Base-by-base conservation (phyloP, 2,329 filamentous ascomycete genomes). In the Arachnopeziza araneosa region DNA sequence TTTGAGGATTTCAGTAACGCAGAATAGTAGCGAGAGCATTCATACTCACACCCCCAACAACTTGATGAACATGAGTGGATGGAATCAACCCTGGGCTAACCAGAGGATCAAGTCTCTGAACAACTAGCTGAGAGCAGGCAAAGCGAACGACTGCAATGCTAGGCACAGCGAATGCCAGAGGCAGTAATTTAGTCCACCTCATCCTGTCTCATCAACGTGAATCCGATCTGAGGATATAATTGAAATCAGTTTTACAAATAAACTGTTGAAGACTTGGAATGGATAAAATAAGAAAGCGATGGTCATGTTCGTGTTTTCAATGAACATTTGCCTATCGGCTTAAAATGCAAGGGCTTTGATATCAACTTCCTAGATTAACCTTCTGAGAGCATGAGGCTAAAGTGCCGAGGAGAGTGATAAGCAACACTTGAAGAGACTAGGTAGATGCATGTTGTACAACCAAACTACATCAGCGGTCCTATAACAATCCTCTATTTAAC, bases 31-130 rank as follows among this genome's bases (percentile, higher is more conserved):
- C 3, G 24, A n/a, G 14, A 14, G 12, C 7, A 14, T 52, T 3
- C 2, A n/a, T 22, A 52, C 50, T 22, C n/a, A 52, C 50, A 2
- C 50, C 50, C 4, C 50, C 50, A 8, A 52, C 19, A 70, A 44
- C 17, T 74, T 74, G 60, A 71, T 71, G 26, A 65, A 70, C 69
- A 70, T 73, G 51, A 52, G 50, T 22, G 10, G 50, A 52, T n/a
- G 50, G 50, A 22, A 23, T 52, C 24, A 52, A 22, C 2, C 50
- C 50, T 21, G 50, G 50, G 24, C 21, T 23, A 17, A 52, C 19
- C 50, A 52, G 24, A 3, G 50, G 50, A n/a, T 52, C 50, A 8
- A 52, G 24, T 22, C 50, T 22, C 21, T 52, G 21, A 6, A 24
- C 24, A 5, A 52, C 50, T 23, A 52, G 50, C n/a, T 52, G 50